These are phyloP conservation scores for Leucocoprinus birnbaumii DNA, from an alignment of 768 basidiomycete species.

Conservation along the genomic window DNA sequence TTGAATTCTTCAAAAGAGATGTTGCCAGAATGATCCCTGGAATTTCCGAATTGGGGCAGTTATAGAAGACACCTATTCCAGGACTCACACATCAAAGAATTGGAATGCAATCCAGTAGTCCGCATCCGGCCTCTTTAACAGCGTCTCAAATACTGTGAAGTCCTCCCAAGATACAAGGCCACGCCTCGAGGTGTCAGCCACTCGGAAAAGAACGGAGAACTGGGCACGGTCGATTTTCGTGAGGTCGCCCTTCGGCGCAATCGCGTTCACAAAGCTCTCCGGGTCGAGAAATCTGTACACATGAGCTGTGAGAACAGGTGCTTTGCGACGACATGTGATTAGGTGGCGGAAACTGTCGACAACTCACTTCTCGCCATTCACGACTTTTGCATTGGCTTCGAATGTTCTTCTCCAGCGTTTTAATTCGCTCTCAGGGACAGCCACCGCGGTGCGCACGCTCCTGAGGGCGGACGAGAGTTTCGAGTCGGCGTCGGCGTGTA, in stretches of 20 bases:
- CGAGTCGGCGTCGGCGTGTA: slow-evolving; percentile 52
- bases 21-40: slow-evolving; percentile 84
- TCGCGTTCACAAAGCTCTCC: slow-evolving; percentile 92
- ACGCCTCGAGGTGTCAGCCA: slow-evolving; percentile 76
- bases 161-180: slow-evolving; percentile 92
- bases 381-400: slow-evolving; percentile 75
- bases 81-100: slow-evolving; percentile 88
- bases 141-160: slow-evolving; percentile 92
- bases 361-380: slow-evolving; percentile 81
- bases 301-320: slow-evolving; percentile 12
- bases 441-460: slow-evolving; percentile 64
- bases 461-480: slow-evolving; percentile 54
- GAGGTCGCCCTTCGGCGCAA: slow-evolving; percentile 84
- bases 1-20: slow-evolving; percentile 97
- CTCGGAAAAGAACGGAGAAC: slow-evolving; percentile 86
- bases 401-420: slow-evolving; percentile 89
- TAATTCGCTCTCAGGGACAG: slow-evolving; percentile 78
- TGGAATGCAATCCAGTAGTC: slow-evolving; percentile 97
- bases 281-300: slow-evolving; percentile 74
- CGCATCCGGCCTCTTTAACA: slow-evolving; percentile 91
- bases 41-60: slow-evolving; percentile 7
- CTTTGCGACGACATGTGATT: slow-evolving; percentile 20
- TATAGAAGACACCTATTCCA: background rate
- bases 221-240: slow-evolving; percentile 85
- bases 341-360: slow-evolving; percentile 8